phyloP scores from a whole-genome alignment of 257 asterid genomes.

The Plectranthus barbatus region DNA sequence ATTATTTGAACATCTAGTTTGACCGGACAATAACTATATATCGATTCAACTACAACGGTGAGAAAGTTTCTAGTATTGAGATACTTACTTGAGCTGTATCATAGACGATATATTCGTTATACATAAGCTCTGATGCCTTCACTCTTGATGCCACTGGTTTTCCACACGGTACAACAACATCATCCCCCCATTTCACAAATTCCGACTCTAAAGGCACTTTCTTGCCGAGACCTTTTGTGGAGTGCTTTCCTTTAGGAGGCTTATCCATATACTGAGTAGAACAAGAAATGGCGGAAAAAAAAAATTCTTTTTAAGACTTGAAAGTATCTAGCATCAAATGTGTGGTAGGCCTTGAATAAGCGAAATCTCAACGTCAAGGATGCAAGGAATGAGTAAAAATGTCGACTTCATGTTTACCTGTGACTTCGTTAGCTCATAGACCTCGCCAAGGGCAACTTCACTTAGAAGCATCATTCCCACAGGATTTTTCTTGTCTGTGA shows the following conservation, averaged over 20 bases:
- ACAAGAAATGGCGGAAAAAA: background rate
- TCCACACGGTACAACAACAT: constrained; percentile 85
- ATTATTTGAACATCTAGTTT: no score
- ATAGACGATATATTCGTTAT: constrained; percentile 89
- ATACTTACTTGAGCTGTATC: constrained; percentile 74
- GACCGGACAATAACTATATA: background rate
- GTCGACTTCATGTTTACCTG: constrained; percentile 35
- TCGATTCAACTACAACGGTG: background rate
- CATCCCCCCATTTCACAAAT: constrained; percentile 69
- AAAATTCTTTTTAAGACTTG: background rate
- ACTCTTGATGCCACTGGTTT: constrained; percentile 67
- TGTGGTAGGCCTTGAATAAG: background rate
- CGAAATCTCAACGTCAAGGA: background rate
- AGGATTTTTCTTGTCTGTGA: constrained; percentile 64
- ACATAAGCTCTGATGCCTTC: constrained; percentile 74
- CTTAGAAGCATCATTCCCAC: constrained; percentile 93
- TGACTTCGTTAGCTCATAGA: constrained; percentile 65
- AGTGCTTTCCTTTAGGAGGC: constrained; percentile 86
- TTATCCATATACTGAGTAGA: constrained; percentile 73
- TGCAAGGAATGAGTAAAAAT: background rate
- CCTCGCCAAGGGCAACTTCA: constrained; percentile 93
- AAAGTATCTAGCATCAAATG: background rate
- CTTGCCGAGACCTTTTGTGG: constrained; percentile 92
- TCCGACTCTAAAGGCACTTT: constrained; percentile 67
- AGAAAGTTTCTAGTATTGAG: background rate